A percentile compares a stretch with the other conserved stretches of the same genome.
Conservation (phyloP, 257 asterid genomes). For the Gynochthodes officinalis region DNA sequence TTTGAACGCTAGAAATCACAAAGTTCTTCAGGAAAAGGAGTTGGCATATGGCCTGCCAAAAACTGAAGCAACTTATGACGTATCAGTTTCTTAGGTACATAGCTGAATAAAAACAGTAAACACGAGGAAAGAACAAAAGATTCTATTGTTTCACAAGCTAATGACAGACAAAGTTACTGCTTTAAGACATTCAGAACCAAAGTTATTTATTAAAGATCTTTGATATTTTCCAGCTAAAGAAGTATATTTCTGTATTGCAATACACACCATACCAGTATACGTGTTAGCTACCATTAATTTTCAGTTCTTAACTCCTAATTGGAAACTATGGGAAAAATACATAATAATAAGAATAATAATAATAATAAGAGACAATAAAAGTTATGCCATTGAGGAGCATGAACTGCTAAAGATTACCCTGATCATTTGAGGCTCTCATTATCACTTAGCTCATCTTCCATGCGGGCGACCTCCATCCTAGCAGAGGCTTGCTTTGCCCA, state of each 20-base stretch:
- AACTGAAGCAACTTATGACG: background rate
- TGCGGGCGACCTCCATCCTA: slow-evolving; percentile 47
- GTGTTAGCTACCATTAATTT: background rate
- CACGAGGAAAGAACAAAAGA: background rate
- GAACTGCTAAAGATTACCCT: too few species aligned
- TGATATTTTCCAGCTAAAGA: background rate
- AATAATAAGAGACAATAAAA: background rate
- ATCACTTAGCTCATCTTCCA: slow-evolving; percentile 26
- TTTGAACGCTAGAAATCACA: too few species aligned
- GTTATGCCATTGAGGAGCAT: background rate
- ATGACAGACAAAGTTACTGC: background rate
- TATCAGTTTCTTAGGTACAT: background rate
- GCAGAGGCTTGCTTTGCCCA: slow-evolving; percentile 92
- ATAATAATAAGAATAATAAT: background rate
- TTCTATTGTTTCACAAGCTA: background rate
- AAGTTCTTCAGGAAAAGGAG: background rate
- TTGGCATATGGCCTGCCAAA: background rate
- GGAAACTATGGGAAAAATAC: background rate
- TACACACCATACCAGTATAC: background rate
- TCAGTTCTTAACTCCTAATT: background rate
- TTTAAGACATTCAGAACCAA: background rate
- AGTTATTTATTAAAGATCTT: background rate
- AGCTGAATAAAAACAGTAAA: background rate
- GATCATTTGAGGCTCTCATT: slow-evolving; percentile 16
- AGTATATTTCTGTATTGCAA: background rate